Base-by-base conservation (phyloP, 2,329 filamentous ascomycete genomes). In the Colletotrichum theobromicola region DNA sequence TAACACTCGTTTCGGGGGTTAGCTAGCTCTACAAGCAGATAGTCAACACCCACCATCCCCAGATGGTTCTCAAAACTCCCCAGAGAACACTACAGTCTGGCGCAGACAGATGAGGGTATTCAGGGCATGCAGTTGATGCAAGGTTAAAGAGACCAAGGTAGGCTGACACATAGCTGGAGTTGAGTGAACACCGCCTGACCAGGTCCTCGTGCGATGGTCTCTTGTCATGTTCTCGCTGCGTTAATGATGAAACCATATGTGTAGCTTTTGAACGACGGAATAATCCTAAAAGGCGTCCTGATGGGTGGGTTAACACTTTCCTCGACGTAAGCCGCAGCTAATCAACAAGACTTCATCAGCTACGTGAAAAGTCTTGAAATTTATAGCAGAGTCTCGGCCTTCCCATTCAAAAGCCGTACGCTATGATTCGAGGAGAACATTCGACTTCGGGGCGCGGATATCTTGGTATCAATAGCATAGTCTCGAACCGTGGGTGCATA, bases 41-140 rank as follows among this genome's bases (percentile, higher is more conserved):
- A 37, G 35, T 37, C 35, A 4, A 16, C 35, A 37, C 16, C 4
- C 18, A 16, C 18, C 16, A 15, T 18, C 35, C 35, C 2, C 16
- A 37, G 35, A 16, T 37, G 2, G 0, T 37, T 37, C 35, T 8
- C 7, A 37, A 37, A 37, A 16, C 16, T 18, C 35, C 35, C 16
- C 15, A 0, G 35, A 37, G 0, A 42, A 42, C 4, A 0, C 7
- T 18, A 18, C 35, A 42, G 35, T 18, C 16, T 8, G 7, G 9
- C 35, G 35, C 7, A 42, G 35, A 42, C 35, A 42, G 35, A 42
- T 42, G 35, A 42, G 35, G 35, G 35, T 42, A 42, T 42, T 16
- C 16, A 42, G 35, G 18, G 35, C 35, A 5, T 42, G 35, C 35
- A 5, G 35, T 42, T 18, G 35, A 15, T 42, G 35, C 35, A 42